Evolutionary conservation across 805 yeast species (phyloP).

Genomic region (Komagataella kurtzmanii): DNA sequence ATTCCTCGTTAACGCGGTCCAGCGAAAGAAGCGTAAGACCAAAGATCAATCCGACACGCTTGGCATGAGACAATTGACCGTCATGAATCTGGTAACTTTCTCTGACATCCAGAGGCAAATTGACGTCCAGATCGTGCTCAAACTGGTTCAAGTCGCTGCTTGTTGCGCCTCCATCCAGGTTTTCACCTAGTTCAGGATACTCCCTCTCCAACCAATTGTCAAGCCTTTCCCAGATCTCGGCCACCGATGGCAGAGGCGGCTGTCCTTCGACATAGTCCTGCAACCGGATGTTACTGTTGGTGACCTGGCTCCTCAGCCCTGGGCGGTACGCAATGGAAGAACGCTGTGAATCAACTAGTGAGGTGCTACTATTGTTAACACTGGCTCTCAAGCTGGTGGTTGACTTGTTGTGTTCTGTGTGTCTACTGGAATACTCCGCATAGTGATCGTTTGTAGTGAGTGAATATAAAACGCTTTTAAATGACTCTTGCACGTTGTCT

Average conservation of each 20-base stretch:
- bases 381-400: constrained; percentile 13
- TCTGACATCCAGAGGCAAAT: constrained; percentile 69
- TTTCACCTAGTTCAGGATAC: constrained; percentile 71
- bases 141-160: constrained; percentile 67
- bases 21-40: constrained; percentile 72
- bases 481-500: constrained; percentile 3
- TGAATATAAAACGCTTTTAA: constrained; percentile 24
- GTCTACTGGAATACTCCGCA: constrained; percentile 23
- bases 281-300: constrained; percentile 38
- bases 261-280: constrained; percentile 27
- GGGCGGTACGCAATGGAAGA: constrained; percentile 29
- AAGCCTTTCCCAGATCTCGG: constrained; percentile 79
- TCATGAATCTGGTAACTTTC: constrained; percentile 77
- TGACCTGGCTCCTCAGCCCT: constrained; percentile 23
- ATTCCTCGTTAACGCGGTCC: constrained; percentile 70
- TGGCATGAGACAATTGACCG: constrained; percentile 77
- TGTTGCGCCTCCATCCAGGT: constrained; percentile 71
- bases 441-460: constrained; percentile 47
- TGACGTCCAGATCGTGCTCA: constrained; percentile 66
- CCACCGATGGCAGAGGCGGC: constrained; percentile 49
- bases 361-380: constrained; percentile 26
- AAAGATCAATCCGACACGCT: constrained; percentile 64
- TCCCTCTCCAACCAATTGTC: constrained; percentile 71
- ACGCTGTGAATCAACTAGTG: constrained; percentile 15
- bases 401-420: constrained; percentile 6